A percentile compares a stretch with the other conserved stretches of the same genome.
phyloP scores from a whole-genome alignment of 768 basidiomycete species.

The Pleurotus pulmonarius region DNA sequence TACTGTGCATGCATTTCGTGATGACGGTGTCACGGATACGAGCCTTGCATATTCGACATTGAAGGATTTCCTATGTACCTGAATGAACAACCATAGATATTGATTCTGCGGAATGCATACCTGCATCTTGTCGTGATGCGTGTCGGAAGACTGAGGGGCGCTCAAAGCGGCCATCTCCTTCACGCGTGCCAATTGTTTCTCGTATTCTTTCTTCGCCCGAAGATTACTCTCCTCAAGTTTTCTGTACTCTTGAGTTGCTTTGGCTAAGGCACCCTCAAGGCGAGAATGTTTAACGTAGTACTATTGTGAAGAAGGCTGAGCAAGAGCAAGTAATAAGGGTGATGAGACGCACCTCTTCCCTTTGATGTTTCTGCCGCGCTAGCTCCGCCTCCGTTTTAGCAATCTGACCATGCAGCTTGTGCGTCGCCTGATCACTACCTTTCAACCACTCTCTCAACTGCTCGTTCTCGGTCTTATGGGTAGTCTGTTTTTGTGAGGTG shows the following conservation, averaged over 20 bases:
- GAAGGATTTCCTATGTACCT: constrained; percentile 64
- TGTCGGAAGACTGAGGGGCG: background rate
- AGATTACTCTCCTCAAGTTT: constrained; percentile 45
- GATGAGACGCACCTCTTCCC: constrained; percentile 32
- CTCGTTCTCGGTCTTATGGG: no score
- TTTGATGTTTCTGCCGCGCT: constrained; percentile 35
- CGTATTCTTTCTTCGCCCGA: constrained; percentile 46
- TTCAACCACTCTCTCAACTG: no score
- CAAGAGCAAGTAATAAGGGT: background rate
- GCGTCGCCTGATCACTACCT: background rate
- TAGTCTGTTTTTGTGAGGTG: no score
- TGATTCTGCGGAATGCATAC: background rate
- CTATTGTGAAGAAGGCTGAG: constrained; percentile 16
- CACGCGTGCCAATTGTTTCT: constrained; percentile 42
- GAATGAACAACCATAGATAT: constrained; percentile 6
- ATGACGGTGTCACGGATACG: constrained; percentile 77
- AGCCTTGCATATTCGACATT: constrained; percentile 84
- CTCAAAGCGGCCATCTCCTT: constrained; percentile 19
- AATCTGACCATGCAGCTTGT: constrained; percentile 25
- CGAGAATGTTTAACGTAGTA: constrained; percentile 26
- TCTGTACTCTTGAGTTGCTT: constrained; percentile 33
- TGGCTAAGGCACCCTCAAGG: constrained; percentile 25
- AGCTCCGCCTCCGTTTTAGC: constrained; percentile 27
- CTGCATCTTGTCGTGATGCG: constrained; percentile 22
- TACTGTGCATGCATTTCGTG: constrained; percentile 91